phyloP scores from a whole-genome alignment of 371 early-diverging fungal species.

The Modicella reniformis region DNA sequence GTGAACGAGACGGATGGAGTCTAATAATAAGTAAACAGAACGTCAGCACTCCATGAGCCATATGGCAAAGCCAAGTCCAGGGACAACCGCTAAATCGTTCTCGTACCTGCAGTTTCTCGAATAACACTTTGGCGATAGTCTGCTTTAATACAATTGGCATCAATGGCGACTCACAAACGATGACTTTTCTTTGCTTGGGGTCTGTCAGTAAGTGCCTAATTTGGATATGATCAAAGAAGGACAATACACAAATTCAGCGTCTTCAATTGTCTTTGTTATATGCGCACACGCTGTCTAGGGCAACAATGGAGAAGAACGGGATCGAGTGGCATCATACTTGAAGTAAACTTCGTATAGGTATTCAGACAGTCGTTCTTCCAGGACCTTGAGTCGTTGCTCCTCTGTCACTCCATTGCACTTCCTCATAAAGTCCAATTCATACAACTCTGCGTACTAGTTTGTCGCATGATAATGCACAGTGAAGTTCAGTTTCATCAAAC shows the following conservation, averaged over 20 bases:
- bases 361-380: conserved; percentile 51
- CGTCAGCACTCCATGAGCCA: background rate
- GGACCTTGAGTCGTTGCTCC: conserved; percentile 33
- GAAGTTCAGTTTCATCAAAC: background rate
- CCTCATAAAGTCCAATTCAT: conserved; percentile 63
- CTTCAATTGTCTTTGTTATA: background rate
- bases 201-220: conserved; percentile 81
- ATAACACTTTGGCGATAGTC: conserved; percentile 76
- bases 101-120: conserved; percentile 79
- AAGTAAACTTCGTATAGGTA: conserved; percentile 53
- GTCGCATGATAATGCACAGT: conserved; percentile 1
- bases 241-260: background rate
- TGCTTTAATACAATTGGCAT: conserved; percentile 80
- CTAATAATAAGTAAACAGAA: conserved; percentile 43
- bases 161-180: conserved; percentile 83
- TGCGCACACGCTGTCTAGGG: background rate
- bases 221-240: background rate
- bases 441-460: conserved; percentile 58
- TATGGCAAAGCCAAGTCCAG: background rate
- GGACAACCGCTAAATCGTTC: background rate
- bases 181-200: conserved; percentile 87
- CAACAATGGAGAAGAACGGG: background rate
- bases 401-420: conserved; percentile 41
- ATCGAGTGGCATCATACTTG: conserved; percentile 26
- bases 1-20: conserved; percentile 86